Base-by-base conservation (phyloP, 2,329 filamentous ascomycete species). In the Lachnellula occidentalis region DNA sequence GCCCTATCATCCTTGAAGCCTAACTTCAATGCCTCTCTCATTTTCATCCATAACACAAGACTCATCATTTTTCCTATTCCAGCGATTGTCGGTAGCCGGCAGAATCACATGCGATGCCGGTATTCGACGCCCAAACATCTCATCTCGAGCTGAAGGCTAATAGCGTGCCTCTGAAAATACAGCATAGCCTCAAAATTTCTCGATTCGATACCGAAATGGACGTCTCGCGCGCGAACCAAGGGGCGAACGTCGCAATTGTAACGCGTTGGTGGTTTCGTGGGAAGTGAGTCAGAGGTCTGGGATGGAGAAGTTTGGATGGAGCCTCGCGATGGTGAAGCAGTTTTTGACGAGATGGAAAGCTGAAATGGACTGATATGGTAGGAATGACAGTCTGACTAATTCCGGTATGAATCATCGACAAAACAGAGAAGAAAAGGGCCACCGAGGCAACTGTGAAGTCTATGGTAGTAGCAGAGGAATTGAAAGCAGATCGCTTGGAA, bases 271-370 rank as follows among this genome's bases (percentile, higher is more conserved):
- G 19, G 48, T 21, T 42, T 6, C n/a, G 5, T 15, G 22, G 21
- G 24, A 21, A 12, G 36, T 50, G 48, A 50, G 36, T 50, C 48
- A 50, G 48, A 50, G 17, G 36, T 36, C 22, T n/a, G n/a, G 24
- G 34, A 50, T n/a, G 6, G 37, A 31, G 36, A 21, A 34, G 14
- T n/a, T 41, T 31, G 48, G 36, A 27, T 9, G 12, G 19, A 41
- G 47, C 17, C 36, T n/a, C 37, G 17, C 21, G 31, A 37, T 41
- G 11, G 21, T 27, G 47, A 49, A 21, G 27, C 22, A 27, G 17
- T n/a, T 24, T 17, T n/a, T 37, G 27, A 15, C 12, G 22, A 50
- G 4, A 19, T 34, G 37, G 4, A 24, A 31, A 21, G 31, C 27
- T 34, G 45, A 34, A 3, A 34, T 48, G 22, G 24, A 31, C 31